Evolutionary conservation across 805 yeast genomes (phyloP).

Genomic region (Nakazawaea laoshanensis): DNA sequence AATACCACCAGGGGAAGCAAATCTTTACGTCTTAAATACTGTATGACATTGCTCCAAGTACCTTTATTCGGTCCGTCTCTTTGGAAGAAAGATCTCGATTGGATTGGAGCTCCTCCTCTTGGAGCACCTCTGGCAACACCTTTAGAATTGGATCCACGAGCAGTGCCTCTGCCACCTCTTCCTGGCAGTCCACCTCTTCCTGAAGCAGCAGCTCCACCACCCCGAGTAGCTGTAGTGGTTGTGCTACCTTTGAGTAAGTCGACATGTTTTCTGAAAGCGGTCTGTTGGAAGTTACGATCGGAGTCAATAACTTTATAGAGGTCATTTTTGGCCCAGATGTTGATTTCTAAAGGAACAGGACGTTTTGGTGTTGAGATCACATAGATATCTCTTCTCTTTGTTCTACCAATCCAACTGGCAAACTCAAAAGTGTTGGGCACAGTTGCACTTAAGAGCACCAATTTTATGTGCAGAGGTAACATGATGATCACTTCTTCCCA

Average conservation of each 20-base stretch:
- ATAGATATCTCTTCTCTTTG: constrained; percentile 90
- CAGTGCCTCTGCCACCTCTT: constrained; percentile 20
- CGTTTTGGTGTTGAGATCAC: constrained; percentile 95
- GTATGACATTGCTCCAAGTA: constrained; percentile 70
- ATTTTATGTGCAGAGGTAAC: constrained; percentile 94
- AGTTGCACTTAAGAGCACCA: constrained; percentile 87
- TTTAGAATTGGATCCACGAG: constrained; percentile 28
- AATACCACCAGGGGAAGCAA: constrained; percentile 89
- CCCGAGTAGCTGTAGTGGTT: constrained; percentile 25
- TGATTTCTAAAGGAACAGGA: constrained; percentile 91
- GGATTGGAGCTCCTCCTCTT: constrained; percentile 14
- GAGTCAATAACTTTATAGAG: constrained; percentile 69
- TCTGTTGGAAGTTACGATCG: constrained; percentile 57
- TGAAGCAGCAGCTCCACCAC: constrained; percentile 33
- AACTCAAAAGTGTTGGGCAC: constrained; percentile 98
- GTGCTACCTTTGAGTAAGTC: constrained; percentile 39
- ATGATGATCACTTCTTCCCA: constrained; percentile 99
- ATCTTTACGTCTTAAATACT: constrained; percentile 54
- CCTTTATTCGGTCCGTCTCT: constrained; percentile 70
- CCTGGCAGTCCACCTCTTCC: constrained; percentile 42
- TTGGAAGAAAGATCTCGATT: constrained; percentile 26
- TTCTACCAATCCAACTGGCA: constrained; percentile 98
- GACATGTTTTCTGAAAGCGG: constrained; percentile 54
- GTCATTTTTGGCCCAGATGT: constrained; percentile 72
- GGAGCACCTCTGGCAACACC: constrained; percentile 22